Conservation (phyloP, 2,329 filamentous ascomycete genomes). For the Aspergillus candidus region DNA sequence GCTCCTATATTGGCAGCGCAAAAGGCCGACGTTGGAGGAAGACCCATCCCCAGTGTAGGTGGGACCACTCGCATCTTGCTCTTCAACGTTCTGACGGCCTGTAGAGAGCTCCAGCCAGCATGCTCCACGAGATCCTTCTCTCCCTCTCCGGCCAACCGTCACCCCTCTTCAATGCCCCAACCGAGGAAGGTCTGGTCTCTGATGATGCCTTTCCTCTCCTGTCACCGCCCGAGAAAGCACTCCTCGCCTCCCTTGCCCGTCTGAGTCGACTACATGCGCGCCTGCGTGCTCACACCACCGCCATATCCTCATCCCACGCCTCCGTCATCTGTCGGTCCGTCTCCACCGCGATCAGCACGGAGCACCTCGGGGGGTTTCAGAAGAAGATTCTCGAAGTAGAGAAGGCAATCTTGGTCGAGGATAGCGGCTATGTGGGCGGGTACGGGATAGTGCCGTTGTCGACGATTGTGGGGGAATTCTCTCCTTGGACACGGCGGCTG, state of each 20-base stretch:
- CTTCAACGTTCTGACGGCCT: conserved; percentile 1
- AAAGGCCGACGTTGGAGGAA: conserved; percentile 19
- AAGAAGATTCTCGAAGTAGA: conserved; percentile 80
- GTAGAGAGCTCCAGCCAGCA: conserved; percentile 39
- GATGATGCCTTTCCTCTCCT: conserved; percentile 45
- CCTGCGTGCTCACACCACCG: conserved; percentile 60
- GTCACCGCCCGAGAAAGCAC: conserved; percentile 74
- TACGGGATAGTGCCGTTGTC: conserved; percentile 92
- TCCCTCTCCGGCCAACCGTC: conserved; percentile 92
- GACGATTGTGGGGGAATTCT: conserved; percentile 74
- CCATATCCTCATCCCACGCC: conserved; percentile 63
- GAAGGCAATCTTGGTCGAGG: conserved; percentile 64
- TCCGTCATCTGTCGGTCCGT: conserved; percentile 85
- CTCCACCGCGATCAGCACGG: conserved; percentile 66
- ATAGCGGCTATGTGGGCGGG: conserved; percentile 75
- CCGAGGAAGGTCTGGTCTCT: conserved; percentile 47
- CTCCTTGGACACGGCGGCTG: conserved; percentile 76
- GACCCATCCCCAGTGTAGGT: conserved; percentile 23
- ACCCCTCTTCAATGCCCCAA: conserved; percentile 63
- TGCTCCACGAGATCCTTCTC: conserved; percentile 98
- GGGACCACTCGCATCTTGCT: background rate
- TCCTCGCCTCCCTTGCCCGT: conserved; percentile 69
- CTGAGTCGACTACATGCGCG: conserved; percentile 72
- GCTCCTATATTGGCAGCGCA: conserved; percentile 38
- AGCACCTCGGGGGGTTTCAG: conserved; percentile 75